A percentile compares a stretch with the other conserved stretches of the same genome.
Conservation (phyloP, 2,329 filamentous ascomycete species). For the Fusarium humuli region DNA sequence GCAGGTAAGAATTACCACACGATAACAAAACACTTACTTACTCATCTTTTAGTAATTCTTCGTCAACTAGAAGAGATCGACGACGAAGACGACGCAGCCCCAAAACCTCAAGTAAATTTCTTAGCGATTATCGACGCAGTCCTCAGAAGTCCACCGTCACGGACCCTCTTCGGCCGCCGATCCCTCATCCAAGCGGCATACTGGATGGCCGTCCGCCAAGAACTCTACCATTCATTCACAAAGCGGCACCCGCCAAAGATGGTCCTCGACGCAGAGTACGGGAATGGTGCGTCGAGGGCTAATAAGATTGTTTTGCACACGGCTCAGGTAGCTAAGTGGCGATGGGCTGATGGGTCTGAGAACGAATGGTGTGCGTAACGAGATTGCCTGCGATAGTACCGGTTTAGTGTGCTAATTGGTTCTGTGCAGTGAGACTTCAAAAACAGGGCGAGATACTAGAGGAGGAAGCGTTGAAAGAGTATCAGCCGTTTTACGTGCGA, state of each 20-base stretch:
- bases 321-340: slow-evolving; percentile 56
- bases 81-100: slow-evolving; percentile 50
- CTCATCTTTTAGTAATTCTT: slow-evolving; percentile 49
- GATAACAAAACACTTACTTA: background rate
- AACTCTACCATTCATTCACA: slow-evolving; percentile 57
- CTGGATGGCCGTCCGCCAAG: slow-evolving; percentile 57
- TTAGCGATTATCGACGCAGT: slow-evolving; percentile 56
- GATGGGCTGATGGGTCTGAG: slow-evolving; percentile 53
- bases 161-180: slow-evolving; percentile 52
- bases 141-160: slow-evolving; percentile 52
- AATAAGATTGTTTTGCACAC: slow-evolving; percentile 57
- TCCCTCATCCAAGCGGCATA: slow-evolving; percentile 55
- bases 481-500: slow-evolving; percentile 52
- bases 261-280: slow-evolving; percentile 51
- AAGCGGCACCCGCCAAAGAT: slow-evolving; percentile 54
- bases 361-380: slow-evolving; percentile 53
- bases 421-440: slow-evolving; percentile 49
- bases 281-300: slow-evolving; percentile 51
- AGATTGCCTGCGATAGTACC: background rate
- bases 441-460: slow-evolving; percentile 53
- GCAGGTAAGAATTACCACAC: slow-evolving; percentile 18
- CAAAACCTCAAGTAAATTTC: slow-evolving; percentile 52
- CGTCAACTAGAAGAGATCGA: slow-evolving; percentile 57
- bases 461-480: slow-evolving; percentile 48
- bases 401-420: background rate